Evolutionary conservation across 805 yeast genomes (phyloP).

Genomic region (Pichia eremophila): DNA sequence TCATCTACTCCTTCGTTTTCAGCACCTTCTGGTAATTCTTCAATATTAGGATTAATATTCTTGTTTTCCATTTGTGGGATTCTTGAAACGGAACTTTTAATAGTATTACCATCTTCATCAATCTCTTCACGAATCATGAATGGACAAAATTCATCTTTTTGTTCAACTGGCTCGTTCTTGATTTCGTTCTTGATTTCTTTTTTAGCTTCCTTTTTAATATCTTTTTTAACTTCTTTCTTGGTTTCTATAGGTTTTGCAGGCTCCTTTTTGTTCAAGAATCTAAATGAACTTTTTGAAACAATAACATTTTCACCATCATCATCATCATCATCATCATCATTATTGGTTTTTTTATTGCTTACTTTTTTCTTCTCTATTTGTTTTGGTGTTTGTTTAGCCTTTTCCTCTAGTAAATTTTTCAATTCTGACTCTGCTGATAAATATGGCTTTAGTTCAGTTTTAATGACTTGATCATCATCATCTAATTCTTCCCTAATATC

Average conservation of each 20-base stretch:
- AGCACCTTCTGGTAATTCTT: neutral
- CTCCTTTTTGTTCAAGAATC: neutral
- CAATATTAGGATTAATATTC: neutral
- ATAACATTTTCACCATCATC: constrained; percentile 3
- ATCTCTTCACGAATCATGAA: constrained; percentile 73
- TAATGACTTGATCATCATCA: constrained; percentile 66
- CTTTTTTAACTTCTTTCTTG: neutral
- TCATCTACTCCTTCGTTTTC: constrained; percentile 17
- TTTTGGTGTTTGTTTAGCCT: neutral
- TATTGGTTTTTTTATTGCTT: constrained; percentile 24
- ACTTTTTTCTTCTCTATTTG: constrained; percentile 13
- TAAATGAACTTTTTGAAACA: constrained; percentile 2
- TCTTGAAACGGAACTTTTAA: constrained; percentile 32
- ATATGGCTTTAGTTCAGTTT: constrained; percentile 33
- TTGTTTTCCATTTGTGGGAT: constrained; percentile 16
- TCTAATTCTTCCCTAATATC: constrained; percentile 81
- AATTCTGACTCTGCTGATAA: constrained; percentile 3
- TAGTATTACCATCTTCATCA: constrained; percentile 69
- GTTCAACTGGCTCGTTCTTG: neutral
- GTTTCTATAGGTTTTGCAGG: neutral
- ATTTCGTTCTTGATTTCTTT: neutral
- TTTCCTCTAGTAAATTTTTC: neutral
- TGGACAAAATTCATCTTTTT: constrained; percentile 14
- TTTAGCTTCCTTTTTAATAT: neutral
- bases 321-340: neutral